phyloP scores from a whole-genome alignment of 2,329 filamentous ascomycete species.

The Pseudocercospora cruenta region DNA sequence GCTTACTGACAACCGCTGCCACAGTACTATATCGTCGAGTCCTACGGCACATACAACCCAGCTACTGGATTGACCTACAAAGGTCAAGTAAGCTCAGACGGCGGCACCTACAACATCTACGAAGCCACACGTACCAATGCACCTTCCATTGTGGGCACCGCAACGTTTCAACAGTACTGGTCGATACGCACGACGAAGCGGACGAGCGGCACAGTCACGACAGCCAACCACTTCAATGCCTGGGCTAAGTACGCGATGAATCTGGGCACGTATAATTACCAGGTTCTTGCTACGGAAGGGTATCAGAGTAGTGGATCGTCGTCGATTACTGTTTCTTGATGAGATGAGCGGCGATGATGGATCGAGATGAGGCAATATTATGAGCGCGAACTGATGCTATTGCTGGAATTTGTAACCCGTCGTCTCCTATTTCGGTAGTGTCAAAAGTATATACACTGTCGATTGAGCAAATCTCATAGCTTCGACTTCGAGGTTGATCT shows the following conservation, averaged over 20 bases:
- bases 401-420: no score
- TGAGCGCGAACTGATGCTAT: no score
- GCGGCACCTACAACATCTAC: constrained; percentile 58
- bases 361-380: no score
- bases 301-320: constrained; percentile 47
- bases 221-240: constrained; percentile 34
- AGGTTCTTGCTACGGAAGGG: constrained; percentile 50
- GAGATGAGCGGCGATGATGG: not conserved
- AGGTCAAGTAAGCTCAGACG: constrained; percentile 57
- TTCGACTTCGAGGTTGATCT: not conserved
- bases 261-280: constrained; percentile 42
- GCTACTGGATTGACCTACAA: constrained; percentile 50
- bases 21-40: constrained; percentile 53
- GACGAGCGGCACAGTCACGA: constrained; percentile 32
- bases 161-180: constrained; percentile 50
- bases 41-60: constrained; percentile 52
- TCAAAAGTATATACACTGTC: not conserved
- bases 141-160: constrained; percentile 46
- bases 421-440: not conserved
- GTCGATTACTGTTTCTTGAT: constrained; percentile 40
- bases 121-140: constrained; percentile 47
- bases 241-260: constrained; percentile 34
- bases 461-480: not conserved
- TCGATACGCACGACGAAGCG: constrained; percentile 45
- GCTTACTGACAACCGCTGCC: not conserved